phyloP scores from a whole-genome alignment of 305 asterid species.

The Lippia alba region DNA sequence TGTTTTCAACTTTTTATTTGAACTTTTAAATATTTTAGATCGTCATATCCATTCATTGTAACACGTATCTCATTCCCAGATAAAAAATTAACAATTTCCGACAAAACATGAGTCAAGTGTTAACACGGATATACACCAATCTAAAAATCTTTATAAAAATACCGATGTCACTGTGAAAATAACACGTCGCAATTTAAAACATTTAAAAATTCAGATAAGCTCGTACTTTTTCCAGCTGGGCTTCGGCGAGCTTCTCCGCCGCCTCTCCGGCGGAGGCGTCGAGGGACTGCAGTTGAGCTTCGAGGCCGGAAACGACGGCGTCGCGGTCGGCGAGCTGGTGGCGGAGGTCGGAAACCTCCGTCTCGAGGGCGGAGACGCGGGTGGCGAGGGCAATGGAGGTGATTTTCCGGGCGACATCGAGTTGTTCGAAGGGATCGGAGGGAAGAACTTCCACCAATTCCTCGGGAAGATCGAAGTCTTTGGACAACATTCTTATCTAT shows the following conservation, averaged over 20 bases:
- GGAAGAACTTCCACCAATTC: conserved; percentile 74
- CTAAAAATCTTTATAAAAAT: too few relatives aligned
- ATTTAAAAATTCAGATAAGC: too few relatives aligned
- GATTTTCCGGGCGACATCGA: conserved; percentile 86
- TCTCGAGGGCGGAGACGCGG: conserved; percentile 83
- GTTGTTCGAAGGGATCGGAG: conserved; percentile 90
- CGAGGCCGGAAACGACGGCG: conserved; percentile 64
- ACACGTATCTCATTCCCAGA: too few relatives aligned
- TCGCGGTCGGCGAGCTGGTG: conserved; percentile 70
- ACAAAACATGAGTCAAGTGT: too few relatives aligned
- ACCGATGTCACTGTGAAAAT: too few relatives aligned
- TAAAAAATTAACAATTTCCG: too few relatives aligned
- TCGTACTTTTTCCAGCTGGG: conserved; percentile 74
- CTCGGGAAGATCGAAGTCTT: conserved; percentile 84
- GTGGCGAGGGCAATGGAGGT: conserved; percentile 94
- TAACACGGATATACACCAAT: too few relatives aligned
- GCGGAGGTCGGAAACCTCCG: conserved; percentile 71
- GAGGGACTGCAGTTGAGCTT: conserved; percentile 76
- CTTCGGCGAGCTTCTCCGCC: conserved; percentile 59
- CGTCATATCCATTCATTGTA: too few relatives aligned
- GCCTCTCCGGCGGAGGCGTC: conserved; percentile 59
- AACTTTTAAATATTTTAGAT: too few relatives aligned
- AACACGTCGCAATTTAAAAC: too few relatives aligned
- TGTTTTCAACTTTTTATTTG: too few relatives aligned
- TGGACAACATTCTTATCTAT: conserved; percentile 48